Percentiles rank a stretch among this genome's conserved stretches.
phyloP scores from a whole-genome alignment of 176 grass and related monocot genomes.

The Pontederia paniculata region DNA sequence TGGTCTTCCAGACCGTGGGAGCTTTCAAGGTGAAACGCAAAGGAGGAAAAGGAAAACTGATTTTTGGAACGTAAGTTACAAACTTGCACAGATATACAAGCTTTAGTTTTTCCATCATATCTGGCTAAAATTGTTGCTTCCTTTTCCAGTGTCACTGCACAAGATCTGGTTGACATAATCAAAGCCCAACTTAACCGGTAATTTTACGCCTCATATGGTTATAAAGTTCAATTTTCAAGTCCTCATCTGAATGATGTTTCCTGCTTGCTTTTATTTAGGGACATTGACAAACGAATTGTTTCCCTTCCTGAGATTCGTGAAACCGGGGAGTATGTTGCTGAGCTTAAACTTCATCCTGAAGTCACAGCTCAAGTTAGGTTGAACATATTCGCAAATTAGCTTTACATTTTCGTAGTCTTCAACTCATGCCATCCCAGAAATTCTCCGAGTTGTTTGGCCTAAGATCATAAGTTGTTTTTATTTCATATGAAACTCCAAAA shows the following conservation, averaged over 20 bases:
- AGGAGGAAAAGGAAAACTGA: constrained; percentile 74
- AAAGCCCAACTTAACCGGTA: constrained; percentile 81
- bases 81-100: not conserved
- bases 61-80: constrained; percentile 69
- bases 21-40: constrained; percentile 87
- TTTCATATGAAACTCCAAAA: not conserved
- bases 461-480: not conserved
- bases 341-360: constrained; percentile 83
- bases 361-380: constrained; percentile 66
- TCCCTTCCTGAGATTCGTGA: constrained; percentile 80
- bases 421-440: too few relatives aligned
- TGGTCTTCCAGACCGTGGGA: constrained; percentile 69
- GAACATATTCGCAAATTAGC: constrained; percentile 55
- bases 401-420: not conserved
- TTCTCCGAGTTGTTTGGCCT: not conserved
- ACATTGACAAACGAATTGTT: constrained; percentile 53
- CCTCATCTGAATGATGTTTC: not conserved
- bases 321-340: constrained; percentile 66
- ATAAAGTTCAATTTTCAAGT: not conserved
- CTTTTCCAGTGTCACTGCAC: constrained; percentile 55
- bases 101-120: not conserved
- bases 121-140: not conserved
- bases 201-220: not conserved
- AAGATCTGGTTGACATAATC: constrained; percentile 92
- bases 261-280: constrained; percentile 32